A percentile compares a stretch with the other conserved stretches of the same genome.
These are phyloP conservation scores for Alternaria ethzedia DNA, from an alignment of 2,329 filamentous ascomycete species.

Conservation along the genomic window DNA sequence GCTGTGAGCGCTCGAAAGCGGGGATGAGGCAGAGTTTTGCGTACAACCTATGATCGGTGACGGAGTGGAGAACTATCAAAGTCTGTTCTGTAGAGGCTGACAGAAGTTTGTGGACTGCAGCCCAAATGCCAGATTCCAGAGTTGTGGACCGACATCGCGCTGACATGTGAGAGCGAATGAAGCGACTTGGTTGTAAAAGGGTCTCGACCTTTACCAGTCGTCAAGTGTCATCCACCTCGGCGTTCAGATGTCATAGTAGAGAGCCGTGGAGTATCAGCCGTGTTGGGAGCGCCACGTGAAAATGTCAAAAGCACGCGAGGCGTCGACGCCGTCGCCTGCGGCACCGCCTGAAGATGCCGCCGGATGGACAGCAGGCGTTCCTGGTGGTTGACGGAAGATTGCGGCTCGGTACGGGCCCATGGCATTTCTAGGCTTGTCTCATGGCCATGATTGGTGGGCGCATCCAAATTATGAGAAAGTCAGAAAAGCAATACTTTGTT, in stretches of 20 bases:
- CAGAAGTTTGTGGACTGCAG: neutral
- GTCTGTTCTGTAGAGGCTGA: neutral
- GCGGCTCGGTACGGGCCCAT: constrained; percentile 11
- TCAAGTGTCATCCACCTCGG: neutral
- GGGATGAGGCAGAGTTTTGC: neutral
- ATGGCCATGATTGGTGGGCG: constrained; percentile 8
- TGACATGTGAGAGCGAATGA: neutral
- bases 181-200: neutral
- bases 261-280: constrained; percentile 7
- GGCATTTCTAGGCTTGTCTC: neutral
- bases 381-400: constrained; percentile 4
- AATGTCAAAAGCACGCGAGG: constrained; percentile 3
- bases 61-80: neutral
- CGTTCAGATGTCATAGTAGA: neutral
- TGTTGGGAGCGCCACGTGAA: constrained; percentile 16
- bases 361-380: constrained; percentile 1
- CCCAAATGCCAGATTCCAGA: neutral
- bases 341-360: neutral
- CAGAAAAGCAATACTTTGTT: neutral
- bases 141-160: neutral
- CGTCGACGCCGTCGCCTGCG: neutral
- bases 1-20: neutral
- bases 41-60: neutral
- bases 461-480: constrained; percentile 1
- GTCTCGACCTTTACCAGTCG: constrained; percentile 3